Evolutionary conservation across 192 early-diverging fungal species (phyloP), one percentile per base, ranked within the genome.

Genomic region (Fimicolochytrium jonesii): DNA sequence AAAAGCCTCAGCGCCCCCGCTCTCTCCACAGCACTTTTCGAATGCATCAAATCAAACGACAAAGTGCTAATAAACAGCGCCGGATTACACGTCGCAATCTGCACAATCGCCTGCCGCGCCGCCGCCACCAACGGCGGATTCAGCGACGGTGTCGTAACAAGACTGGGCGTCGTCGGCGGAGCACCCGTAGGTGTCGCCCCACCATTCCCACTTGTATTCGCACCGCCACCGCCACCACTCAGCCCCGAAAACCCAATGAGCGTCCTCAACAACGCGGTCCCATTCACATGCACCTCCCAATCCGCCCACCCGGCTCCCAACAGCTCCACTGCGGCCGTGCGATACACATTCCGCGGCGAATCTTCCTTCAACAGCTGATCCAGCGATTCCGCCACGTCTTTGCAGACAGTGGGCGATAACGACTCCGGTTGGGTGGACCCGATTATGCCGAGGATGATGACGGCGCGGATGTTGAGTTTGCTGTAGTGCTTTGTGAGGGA

Each of bases 221-320:
- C n/a, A n/a, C n/a, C n/a, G n/a, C n/a, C n/a, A n/a, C n/a, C n/a
- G n/a, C n/a, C n/a, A n/a, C n/a, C n/a, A n/a, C n/a, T n/a, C n/a
- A 82, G 57, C 2, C 78, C 79, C 17, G 77, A 77, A 31, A 85
- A 76, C 1, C 63, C 41, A 55, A 91, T 86, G 0, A 92, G 44
- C 0, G 77, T 82, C 2, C 80, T 69, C 0, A 92, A 65, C 1
- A 91, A 77, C 5, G 68, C 71, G 10, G 84, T 66, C 0, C 83
- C 78, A 56, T 90, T 90, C 32, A 90, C 77, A 62, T 85, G 86
- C 5, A 88, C 75, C 45, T 92, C 88, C 89, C 89, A 92, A 0
- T 71, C 69, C 32, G 73, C 39, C 70, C 90, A 92, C 4, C 90
- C 91, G 39, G 77, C 72, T 0, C 86, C 86, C 0, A 92, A 55